Percentiles rank a stretch among this genome's conserved stretches.
These are phyloP conservation scores for Zoysia matrella DNA, from an alignment of 202 grass and related monocot genomes.

Conservation along the genomic window DNA sequence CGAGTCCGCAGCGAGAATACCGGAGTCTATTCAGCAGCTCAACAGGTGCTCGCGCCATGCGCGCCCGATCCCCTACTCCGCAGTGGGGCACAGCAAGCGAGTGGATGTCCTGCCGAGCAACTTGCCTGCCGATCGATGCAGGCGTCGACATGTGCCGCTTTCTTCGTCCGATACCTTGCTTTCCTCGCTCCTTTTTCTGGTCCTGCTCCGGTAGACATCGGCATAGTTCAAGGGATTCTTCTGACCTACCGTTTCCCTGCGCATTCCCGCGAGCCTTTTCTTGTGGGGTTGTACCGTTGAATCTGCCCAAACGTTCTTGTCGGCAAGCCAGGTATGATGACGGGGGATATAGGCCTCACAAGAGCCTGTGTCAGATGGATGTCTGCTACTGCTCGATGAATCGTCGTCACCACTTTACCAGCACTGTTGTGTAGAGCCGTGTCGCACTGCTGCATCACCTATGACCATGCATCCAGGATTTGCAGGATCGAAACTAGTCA, in stretches of 20 bases:
- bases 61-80: no score
- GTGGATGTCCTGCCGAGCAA: constrained; percentile 23
- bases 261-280: constrained; percentile 17
- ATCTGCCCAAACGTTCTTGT: constrained; percentile 57
- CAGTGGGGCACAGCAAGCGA: not conserved
- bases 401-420: constrained; percentile 33
- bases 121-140: constrained; percentile 11
- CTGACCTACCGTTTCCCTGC: constrained; percentile 38
- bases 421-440: not conserved
- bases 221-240: constrained; percentile 59
- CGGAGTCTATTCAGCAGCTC: not conserved
- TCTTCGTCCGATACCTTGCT: not conserved
- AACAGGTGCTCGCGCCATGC: not conserved
- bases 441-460: constrained; percentile 7
- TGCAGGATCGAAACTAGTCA: not conserved
- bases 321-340: constrained; percentile 49
- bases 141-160: constrained; percentile 15
- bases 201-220: constrained; percentile 49
- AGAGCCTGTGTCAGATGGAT: not conserved
- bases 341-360: constrained; percentile 25
- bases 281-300: constrained; percentile 35
- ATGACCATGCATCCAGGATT: not conserved
- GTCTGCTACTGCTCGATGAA: not conserved
- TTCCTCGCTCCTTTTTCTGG: not conserved
- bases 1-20: not conserved